These are phyloP conservation scores for Fraxinus angustifolia DNA, from an alignment of 305 asterid genomes.

Conservation along the genomic window DNA sequence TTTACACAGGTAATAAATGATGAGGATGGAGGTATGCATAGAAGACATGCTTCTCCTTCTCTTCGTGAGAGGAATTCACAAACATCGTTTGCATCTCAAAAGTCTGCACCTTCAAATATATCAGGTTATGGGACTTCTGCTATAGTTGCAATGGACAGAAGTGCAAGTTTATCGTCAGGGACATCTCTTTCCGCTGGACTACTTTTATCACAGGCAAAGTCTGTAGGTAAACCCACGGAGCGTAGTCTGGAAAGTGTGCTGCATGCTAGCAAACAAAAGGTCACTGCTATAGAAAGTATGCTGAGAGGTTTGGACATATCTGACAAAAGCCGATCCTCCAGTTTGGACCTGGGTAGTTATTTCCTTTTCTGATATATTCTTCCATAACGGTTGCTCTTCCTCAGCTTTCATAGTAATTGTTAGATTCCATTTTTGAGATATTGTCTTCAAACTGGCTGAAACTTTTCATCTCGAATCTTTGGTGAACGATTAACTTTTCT, in stretches of 20 bases:
- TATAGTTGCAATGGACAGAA: slow-evolving; percentile 96
- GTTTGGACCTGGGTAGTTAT: slow-evolving; percentile 96
- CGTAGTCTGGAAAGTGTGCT: slow-evolving; percentile 95
- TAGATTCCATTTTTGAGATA: slow-evolving; percentile 7
- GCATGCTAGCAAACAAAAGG: slow-evolving; percentile 96
- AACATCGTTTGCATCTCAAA: slow-evolving; percentile 54
- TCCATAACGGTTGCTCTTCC: background rate
- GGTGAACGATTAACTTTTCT: slow-evolving; percentile 43
- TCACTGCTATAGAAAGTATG: slow-evolving; percentile 97
- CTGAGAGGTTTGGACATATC: slow-evolving; percentile 84
- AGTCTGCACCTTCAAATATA: slow-evolving; percentile 61
- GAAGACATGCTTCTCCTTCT: slow-evolving; percentile 96
- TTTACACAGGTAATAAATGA: slow-evolving; percentile 73
- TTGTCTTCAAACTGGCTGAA: slow-evolving; percentile 6
- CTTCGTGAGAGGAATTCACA: slow-evolving; percentile 82
- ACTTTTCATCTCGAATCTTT: background rate
- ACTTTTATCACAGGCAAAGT: slow-evolving; percentile 69
- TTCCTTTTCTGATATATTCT: slow-evolving; percentile 29
- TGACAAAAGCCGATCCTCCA: slow-evolving; percentile 78
- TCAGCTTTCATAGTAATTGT: slow-evolving; percentile 16
- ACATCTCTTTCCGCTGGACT: slow-evolving; percentile 72
- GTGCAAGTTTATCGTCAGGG: slow-evolving; percentile 67
- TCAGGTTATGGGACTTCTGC: slow-evolving; percentile 98
- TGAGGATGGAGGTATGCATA: slow-evolving; percentile 97
- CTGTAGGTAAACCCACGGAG: slow-evolving; percentile 63